Base-by-base conservation (phyloP, 225 moss, liverwort and hornwort genomes). In the Sphagnum contortum region DNA sequence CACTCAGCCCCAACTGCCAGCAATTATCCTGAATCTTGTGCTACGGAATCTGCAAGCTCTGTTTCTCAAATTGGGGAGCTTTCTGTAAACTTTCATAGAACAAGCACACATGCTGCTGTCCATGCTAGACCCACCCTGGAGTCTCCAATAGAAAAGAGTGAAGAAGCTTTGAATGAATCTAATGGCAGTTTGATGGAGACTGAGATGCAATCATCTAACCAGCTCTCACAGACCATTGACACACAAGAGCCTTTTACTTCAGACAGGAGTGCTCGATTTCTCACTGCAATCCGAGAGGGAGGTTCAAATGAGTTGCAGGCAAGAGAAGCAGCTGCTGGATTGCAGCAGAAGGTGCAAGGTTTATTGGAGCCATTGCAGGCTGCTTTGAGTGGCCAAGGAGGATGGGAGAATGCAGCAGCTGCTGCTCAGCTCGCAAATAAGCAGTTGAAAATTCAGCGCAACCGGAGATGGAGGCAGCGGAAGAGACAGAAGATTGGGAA, bases 401-500 rank as follows among this genome's bases (percentile, higher is more conserved):
- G 80, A 63, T 73, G 73, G 70, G 81, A 85, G 71, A 74, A 75
- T 69, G 76, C 78, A 69, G n/a, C n/a, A n/a, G 70, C 72, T 45
- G 78, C 80, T 63, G 83, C 84, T 66, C 74, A 73, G 71, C 87
- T 93, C 50, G 79, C 68, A 51, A 75, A 75, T 44, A 89, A 82
- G 59, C 75, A 85, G 66, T 74, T 72, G 58, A 98, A 98, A 71
- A 65, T 89, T 48, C 64, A 68, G n/a, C 87, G 93, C 10, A 98
- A 91, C 62, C 81, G 98, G 79, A 89, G 77, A 71, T 93, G 98
- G 98, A 84, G 98, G 76, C 85, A 74, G 71, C 75, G 76, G 55
- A 85, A 78, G 82, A 85, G 98, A 71, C 87, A 83, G 73, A 75
- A 76, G n/a, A 71, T 79, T 59, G 93, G 83, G 4, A 84, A 91